Conservation (phyloP, 768 basidiomycete species). For the Amanita phalloides region DNA sequence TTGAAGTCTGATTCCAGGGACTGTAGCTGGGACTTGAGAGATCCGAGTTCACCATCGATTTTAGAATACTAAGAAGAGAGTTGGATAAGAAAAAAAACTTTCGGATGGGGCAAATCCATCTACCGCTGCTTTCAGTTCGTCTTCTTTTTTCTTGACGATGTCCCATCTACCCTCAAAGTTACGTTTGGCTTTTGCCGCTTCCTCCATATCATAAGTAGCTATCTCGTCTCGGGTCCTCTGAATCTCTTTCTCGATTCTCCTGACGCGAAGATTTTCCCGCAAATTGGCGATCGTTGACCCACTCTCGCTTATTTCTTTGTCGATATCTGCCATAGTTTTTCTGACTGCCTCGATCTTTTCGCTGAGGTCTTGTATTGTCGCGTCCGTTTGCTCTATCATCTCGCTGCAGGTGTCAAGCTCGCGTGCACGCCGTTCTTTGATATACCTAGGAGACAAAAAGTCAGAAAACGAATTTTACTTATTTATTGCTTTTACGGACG, state of each 20-base stretch:
- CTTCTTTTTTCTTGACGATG: conserved; percentile 61
- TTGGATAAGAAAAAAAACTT: neutral
- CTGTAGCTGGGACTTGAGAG: conserved; percentile 55
- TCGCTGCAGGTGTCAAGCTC: conserved; percentile 48
- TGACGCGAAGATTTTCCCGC: conserved; percentile 75
- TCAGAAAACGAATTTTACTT: neutral
- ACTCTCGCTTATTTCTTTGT: conserved; percentile 72
- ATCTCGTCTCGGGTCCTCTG: conserved; percentile 59
- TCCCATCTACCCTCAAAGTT: conserved; percentile 79
- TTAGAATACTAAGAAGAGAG: conserved; percentile 50
- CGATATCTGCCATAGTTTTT: conserved; percentile 42
- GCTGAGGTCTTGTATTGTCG: conserved; percentile 25
- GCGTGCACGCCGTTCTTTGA: conserved; percentile 54
- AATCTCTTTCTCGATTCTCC: conserved; percentile 60
- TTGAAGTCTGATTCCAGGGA: conserved; percentile 58
- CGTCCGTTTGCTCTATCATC: conserved; percentile 35
- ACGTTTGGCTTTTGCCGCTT: conserved; percentile 71
- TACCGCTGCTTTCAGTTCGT: conserved; percentile 60
- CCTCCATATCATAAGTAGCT: conserved; percentile 71
- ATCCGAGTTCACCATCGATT: conserved; percentile 74
- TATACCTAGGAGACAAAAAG: conserved; percentile 43
- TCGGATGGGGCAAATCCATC: conserved; percentile 7
- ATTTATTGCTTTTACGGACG: conserved; percentile 6
- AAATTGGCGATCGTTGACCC: conserved; percentile 60
- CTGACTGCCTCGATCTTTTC: conserved; percentile 27